Conservation (phyloP, 2,329 filamentous ascomycete species). For the Colletotrichum sublineola region DNA sequence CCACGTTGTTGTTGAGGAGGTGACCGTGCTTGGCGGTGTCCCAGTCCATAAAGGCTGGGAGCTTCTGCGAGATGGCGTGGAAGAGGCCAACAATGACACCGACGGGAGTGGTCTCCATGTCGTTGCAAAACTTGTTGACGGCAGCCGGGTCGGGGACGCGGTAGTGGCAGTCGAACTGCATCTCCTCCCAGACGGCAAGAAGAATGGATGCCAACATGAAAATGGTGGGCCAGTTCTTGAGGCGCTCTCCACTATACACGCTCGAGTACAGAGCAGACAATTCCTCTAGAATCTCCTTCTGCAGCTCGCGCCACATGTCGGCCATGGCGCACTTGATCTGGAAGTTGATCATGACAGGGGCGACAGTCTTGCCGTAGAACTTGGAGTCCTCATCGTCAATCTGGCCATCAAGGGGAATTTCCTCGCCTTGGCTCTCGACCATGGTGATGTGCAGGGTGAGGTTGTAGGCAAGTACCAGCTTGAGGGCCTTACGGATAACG, state of each 20-base stretch:
- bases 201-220: slow-evolving; percentile 97
- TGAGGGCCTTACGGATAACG: slow-evolving; percentile 94
- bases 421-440: slow-evolving; percentile 88
- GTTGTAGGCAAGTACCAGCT: slow-evolving; percentile 96
- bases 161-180: slow-evolving; percentile 99
- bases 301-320: slow-evolving; percentile 97
- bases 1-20: slow-evolving; percentile 88
- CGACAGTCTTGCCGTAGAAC: slow-evolving; percentile 90
- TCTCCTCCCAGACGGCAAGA: slow-evolving; percentile 96
- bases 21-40: slow-evolving; percentile 92
- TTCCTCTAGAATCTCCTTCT: slow-evolving; percentile 96
- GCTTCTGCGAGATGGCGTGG: slow-evolving; percentile 97
- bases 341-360: slow-evolving; percentile 99
- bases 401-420: slow-evolving; percentile 82
- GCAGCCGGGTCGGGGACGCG: slow-evolving; percentile 85
- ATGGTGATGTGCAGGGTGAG: slow-evolving; percentile 94
- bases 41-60: slow-evolving; percentile 94
- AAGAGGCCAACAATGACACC: slow-evolving; percentile 97
- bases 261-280: slow-evolving; percentile 94
- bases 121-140: slow-evolving; percentile 93
- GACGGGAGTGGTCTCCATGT: slow-evolving; percentile 97
- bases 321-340: slow-evolving; percentile 98
- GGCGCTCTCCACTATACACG: slow-evolving; percentile 95
- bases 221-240: slow-evolving; percentile 99
- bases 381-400: slow-evolving; percentile 89